These are phyloP conservation scores for Pogostemon cablin DNA, from an alignment of 257 asterid species.

Conservation along the genomic window DNA sequence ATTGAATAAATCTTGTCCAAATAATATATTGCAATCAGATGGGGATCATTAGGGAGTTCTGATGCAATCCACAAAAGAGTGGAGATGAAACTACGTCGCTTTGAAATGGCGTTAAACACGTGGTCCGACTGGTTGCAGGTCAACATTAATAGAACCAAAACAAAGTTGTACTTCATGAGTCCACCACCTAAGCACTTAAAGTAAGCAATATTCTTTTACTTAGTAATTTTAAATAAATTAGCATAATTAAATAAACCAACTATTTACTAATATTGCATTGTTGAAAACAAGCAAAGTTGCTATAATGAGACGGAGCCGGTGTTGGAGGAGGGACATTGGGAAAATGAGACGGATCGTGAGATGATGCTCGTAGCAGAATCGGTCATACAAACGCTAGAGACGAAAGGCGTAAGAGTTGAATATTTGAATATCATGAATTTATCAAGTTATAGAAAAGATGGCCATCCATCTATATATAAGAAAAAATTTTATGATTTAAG, in stretches of 20 bases:
- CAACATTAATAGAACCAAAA: conserved; percentile 23
- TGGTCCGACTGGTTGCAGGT: conserved; percentile 22
- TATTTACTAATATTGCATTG: neutral
- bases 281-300: neutral
- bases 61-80: conserved; percentile 20
- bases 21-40: neutral
- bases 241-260: neutral
- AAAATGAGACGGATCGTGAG: neutral
- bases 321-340: conserved; percentile 5
- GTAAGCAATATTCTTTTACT: neutral
- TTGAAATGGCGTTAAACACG: conserved; percentile 8
- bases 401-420: conserved; percentile 3
- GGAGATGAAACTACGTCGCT: neutral
- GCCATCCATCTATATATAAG: conserved; percentile 2
- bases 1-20: neutral
- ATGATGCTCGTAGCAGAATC: conserved; percentile 10
- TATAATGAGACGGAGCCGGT: conserved; percentile 18
- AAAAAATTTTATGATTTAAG: neutral
- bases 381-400: neutral
- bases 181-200: neutral
- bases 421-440: conserved; percentile 15
- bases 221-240: too few species aligned
- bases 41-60: conserved; percentile 16
- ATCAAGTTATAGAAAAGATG: conserved; percentile 19
- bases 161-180: conserved; percentile 26